These are phyloP conservation scores for Gracilaria domingensis DNA, from an alignment of 23 red algal species.

Conservation along the genomic window DNA sequence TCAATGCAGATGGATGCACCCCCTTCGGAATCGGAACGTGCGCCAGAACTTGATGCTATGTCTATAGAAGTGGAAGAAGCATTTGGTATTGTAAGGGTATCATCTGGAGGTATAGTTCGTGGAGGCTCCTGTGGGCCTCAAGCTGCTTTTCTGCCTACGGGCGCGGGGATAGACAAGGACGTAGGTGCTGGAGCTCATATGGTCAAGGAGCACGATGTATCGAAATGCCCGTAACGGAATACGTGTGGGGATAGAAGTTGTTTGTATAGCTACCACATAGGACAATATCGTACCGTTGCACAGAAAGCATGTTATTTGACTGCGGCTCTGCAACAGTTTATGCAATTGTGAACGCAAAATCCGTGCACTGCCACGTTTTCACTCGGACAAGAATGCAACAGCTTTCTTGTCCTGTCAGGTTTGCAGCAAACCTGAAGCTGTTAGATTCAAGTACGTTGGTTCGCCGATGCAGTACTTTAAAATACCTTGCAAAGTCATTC, in stretches of 20 bases:
- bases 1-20: neutral
- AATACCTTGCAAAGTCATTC: neutral
- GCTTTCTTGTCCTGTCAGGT: no score
- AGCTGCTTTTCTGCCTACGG: neutral
- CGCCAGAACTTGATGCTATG: conserved; percentile 27
- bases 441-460: neutral
- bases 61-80: conserved; percentile 43
- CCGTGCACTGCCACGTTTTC: neutral
- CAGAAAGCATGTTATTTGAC: neutral
- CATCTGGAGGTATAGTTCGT: conserved; percentile 23
- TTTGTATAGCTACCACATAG: conserved; percentile 27
- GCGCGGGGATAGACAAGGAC: conserved; percentile 1
- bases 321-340: conserved; percentile 1
- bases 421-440: no score
- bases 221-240: conserved; percentile 4
- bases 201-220: conserved; percentile 17
- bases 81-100: conserved; percentile 32
- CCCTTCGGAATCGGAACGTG: neutral
- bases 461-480: neutral
- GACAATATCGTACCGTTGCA: conserved; percentile 6
- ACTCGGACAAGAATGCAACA: neutral
- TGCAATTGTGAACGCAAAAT: neutral
- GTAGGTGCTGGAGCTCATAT: conserved; percentile 21
- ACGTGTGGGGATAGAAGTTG: neutral
- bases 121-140: neutral